Conservation (phyloP, 2,329 filamentous ascomycete species). For the Bipolaris bicolor region DNA sequence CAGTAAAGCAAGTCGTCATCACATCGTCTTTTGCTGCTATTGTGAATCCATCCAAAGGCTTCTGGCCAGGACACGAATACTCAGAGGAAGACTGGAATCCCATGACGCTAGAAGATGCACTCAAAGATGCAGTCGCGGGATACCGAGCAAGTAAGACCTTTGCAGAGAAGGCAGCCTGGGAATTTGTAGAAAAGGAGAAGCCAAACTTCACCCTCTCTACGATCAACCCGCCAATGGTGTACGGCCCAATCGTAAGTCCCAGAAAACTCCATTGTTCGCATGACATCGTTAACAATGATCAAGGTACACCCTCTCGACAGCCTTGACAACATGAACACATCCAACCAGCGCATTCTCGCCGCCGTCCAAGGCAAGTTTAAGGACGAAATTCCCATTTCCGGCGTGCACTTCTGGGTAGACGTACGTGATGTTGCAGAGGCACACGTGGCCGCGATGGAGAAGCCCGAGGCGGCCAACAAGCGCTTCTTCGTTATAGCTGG, state of each 20-base stretch:
- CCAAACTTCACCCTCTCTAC: slow-evolving; percentile 58
- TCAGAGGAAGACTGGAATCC: slow-evolving; percentile 65
- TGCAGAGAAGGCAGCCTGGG: slow-evolving; percentile 62
- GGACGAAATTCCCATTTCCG: slow-evolving; percentile 63
- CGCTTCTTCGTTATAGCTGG: slow-evolving; percentile 67
- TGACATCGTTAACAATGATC: slow-evolving; percentile 15
- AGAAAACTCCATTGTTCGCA: background rate
- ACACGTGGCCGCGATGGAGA: slow-evolving; percentile 65
- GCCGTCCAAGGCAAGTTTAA: slow-evolving; percentile 68
- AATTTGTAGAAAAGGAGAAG: slow-evolving; percentile 59
- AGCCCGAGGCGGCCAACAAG: slow-evolving; percentile 64
- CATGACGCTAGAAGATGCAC: slow-evolving; percentile 58
- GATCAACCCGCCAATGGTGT: slow-evolving; percentile 58
- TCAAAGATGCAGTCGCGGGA: slow-evolving; percentile 51
- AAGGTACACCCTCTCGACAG: slow-evolving; percentile 64
- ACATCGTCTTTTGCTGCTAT: slow-evolving; percentile 74
- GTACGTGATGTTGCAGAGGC: slow-evolving; percentile 65
- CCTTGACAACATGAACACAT: slow-evolving; percentile 72
- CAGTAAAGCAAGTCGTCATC: slow-evolving; percentile 74
- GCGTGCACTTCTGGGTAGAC: slow-evolving; percentile 58
- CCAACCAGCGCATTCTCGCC: slow-evolving; percentile 70
- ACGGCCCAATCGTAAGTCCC: slow-evolving; percentile 55
- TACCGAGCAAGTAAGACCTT: slow-evolving; percentile 68
- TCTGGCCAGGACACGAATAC: slow-evolving; percentile 57
- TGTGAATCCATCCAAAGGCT: slow-evolving; percentile 61